phyloP scores from a whole-genome alignment of 208 protist genomes.

The Trypanosoma rangeli region DNA sequence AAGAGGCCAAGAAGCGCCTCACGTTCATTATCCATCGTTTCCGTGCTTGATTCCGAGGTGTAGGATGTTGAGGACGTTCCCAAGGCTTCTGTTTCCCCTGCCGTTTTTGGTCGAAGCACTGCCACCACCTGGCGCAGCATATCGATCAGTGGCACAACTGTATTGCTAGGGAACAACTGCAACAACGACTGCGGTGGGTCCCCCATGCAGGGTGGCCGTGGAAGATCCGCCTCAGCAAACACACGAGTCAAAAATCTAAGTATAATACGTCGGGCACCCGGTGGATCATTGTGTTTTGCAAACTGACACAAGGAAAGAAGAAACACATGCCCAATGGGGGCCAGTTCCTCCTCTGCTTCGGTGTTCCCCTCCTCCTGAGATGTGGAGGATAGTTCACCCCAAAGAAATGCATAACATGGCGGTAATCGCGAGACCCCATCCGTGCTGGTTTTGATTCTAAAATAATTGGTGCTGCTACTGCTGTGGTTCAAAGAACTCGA shows the following conservation, averaged over 20 bases:
- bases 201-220: conserved; percentile 14
- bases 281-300: conserved; percentile 70
- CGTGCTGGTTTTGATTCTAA: not conserved
- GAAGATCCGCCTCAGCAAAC: conserved; percentile 57
- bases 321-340: conserved; percentile 57
- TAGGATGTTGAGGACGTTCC: not conserved
- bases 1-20: conserved; percentile 53
- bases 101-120: conserved; percentile 24
- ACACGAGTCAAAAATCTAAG: conserved; percentile 56
- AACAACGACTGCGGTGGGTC: conserved; percentile 52
- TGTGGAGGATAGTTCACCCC: conserved; percentile 14
- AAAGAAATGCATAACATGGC: conserved; percentile 63
- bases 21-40: conserved; percentile 29
- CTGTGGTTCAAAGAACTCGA: not conserved
- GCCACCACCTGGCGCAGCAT: conserved; percentile 54
- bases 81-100: too few species aligned
- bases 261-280: conserved; percentile 49
- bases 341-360: conserved; percentile 4
- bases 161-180: conserved; percentile 45
- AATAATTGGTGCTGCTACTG: not conserved
- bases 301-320: conserved; percentile 71
- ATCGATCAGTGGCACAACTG: conserved; percentile 64
- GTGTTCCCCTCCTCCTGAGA: not conserved
- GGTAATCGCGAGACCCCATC: conserved; percentile 29
- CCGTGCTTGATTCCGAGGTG: not conserved